Evolutionary conservation across 192 early-diverging fungal genomes (phyloP), one percentile per base, ranked within the genome.

Genomic region (Phycomyces blakesleeanus): DNA sequence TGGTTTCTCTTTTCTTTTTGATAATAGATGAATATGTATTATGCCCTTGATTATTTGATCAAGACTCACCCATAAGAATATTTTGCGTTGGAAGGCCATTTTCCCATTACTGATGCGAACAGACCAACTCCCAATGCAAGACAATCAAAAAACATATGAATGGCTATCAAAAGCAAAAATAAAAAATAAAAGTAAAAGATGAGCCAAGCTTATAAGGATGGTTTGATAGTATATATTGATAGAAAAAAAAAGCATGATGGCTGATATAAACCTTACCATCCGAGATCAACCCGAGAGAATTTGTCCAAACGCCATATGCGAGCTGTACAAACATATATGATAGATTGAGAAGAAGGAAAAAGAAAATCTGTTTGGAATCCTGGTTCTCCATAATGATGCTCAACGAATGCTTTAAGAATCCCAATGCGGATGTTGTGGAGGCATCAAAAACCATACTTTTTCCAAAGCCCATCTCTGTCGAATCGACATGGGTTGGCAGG

Each of bases 141-240:
- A 59, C 92, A 95, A 76, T 98, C 96, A 77, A 98, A 98, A 60
- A 96, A 85, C 96, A 98, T 98, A 74, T 98, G 96, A 55, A 96
- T 92, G 16, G 96, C 96, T 85, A 67, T 10, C 0, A 2, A 18
- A 38, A 25, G 14, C 15, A 38, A 29, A 40, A 1, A n/a, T 62
- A 1, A 7, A 57, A 11, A 60, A 37, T 55, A 16, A n/a, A 15
- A n/a, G n/a, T n/a, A n/a, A n/a, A n/a, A n/a, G n/a, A n/a, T n/a
- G n/a, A n/a, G n/a, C n/a, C n/a, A n/a, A n/a, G n/a, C n/a, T n/a
- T 27, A 44, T 16, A 55, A 18, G 52, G 22, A 8, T 11, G 51
- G 3, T 5, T 40, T 34, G 7, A 34, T 34, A 34, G 29, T 1
- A 25, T 21, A 40, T 34, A 37, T n/a, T n/a, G n/a, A n/a, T n/a